Evolutionary conservation across 176 grass and related monocot genomes (phyloP), one percentile per base, ranked within the genome.

Genomic region (Oryza glumipatula): DNA sequence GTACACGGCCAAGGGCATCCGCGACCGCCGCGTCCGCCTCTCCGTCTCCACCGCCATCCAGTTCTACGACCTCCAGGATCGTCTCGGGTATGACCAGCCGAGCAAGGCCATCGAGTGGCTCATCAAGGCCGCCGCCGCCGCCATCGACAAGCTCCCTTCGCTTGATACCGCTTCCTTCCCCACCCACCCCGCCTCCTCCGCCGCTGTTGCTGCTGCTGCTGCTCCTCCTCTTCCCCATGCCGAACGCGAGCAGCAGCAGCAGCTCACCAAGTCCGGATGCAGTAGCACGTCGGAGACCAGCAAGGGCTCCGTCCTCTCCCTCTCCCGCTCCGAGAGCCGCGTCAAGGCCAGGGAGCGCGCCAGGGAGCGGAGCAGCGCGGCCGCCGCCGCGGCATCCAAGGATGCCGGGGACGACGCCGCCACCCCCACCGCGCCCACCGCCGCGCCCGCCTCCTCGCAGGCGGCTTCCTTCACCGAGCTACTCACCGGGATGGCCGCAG

Each of bases 21-120:
- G 94, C 3, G 94, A 97, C 88, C 92, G 94, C 5, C 92, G 94
- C 26, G 94, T 97, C 16, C 91, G 94, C 19, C 87, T 97, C 39
- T 88, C 89, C 4, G 94, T 94, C 45, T 73, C 89, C n/a, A 97
- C 94, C 0, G 94, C 92, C 23, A 97, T 97, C 87, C 94, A 97
- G 86, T 97, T 97, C 88, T 97, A 97, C 80, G 94, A 97, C 84
- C 86, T 97, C 78, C 94, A 97, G 82, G 94, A 97, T 67, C 88
- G 94, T 0, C 87, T 97, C 9, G 94, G 94, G 0, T 92, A 88
- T 26, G 92, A 97, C 87, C 94, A 94, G 85, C 92, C 94, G 0
- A 97, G 94, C 80, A 97, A 97, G 85, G 94, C 94, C 14, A 90
- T 97, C 73, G 94, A 97, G 83, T 97, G 94, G 94, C 91, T 97